A percentile compares a stretch with the other conserved stretches of the same genome.
These are phyloP conservation scores for Colletotrichum sidae DNA, from an alignment of 2,329 filamentous ascomycete species.

Conservation along the genomic window DNA sequence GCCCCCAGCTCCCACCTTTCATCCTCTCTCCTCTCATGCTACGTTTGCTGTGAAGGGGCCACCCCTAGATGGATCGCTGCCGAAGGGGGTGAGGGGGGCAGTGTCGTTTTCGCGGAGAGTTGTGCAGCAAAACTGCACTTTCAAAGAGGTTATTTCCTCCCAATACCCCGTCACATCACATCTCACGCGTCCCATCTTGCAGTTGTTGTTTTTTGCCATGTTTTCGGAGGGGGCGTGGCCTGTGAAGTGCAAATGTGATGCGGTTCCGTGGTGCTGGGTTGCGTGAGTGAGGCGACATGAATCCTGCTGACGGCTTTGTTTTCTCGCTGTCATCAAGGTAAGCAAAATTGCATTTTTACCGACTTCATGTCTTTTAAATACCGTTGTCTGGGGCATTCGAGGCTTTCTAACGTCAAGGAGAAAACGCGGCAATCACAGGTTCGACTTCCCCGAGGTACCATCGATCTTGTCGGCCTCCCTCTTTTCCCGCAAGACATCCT, in stretches of 20 bases:
- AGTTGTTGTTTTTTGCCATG: not conserved
- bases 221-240: not conserved
- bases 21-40: not conserved
- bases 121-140: constrained; percentile 16
- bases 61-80: not conserved
- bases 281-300: too few relatives aligned
- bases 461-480: constrained; percentile 43
- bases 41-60: constrained; percentile 4
- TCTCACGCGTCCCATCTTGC: constrained; percentile 15
- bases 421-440: constrained; percentile 12
- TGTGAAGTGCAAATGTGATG: not conserved
- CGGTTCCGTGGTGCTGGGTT: not conserved
- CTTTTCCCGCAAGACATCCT: constrained; percentile 62
- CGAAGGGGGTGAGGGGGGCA: not conserved
- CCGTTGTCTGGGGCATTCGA: not conserved
- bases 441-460: constrained; percentile 13
- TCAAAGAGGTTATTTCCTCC: not conserved
- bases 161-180: not conserved
- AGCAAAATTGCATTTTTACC: accelerated
- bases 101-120: not conserved
- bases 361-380: not conserved
- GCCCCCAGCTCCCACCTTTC: constrained; percentile 5
- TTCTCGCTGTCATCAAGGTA: not conserved
- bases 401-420: not conserved
- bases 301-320: not conserved